Evolutionary conservation across 805 yeast species (phyloP).

Genomic region (Ogataea siamensis): DNA sequence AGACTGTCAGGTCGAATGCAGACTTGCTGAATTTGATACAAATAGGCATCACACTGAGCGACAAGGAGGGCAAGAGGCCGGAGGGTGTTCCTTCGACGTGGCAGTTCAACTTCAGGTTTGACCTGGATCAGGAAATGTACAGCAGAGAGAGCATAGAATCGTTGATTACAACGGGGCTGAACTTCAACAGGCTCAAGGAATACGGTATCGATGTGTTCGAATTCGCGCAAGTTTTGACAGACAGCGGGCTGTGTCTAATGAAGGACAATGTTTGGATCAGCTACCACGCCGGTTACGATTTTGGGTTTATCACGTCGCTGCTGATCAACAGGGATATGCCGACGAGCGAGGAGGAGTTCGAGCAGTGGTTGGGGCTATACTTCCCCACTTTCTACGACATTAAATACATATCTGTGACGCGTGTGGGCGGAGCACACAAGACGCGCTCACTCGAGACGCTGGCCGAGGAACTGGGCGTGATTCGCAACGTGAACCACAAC

Average conservation of each 20-base stretch:
- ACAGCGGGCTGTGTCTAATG: conserved; percentile 81
- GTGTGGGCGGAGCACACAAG: conserved; percentile 22
- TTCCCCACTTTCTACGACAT: conserved; percentile 86
- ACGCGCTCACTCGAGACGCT: conserved; percentile 52
- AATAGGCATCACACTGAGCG: conserved; percentile 75
- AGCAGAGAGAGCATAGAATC: conserved; percentile 81
- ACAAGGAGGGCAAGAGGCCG: conserved; percentile 66
- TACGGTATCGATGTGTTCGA: conserved; percentile 76
- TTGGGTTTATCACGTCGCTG: conserved; percentile 81
- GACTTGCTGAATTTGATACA: conserved; percentile 86
- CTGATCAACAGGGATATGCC: conserved; percentile 79
- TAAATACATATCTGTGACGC: conserved; percentile 46
- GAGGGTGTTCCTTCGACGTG: conserved; percentile 73
- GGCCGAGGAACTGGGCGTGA: conserved; percentile 70
- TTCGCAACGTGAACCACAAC: conserved; percentile 49
- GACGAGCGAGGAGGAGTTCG: conserved; percentile 71
- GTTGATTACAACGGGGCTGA: conserved; percentile 77
- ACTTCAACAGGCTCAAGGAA: conserved; percentile 68
- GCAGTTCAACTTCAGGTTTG: conserved; percentile 93
- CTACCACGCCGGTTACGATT: conserved; percentile 91
- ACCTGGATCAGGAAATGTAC: conserved; percentile 75
- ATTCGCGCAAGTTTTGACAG: conserved; percentile 81
- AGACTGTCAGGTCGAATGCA: conserved; percentile 87
- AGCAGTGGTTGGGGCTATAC: conserved; percentile 63
- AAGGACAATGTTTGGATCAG: conserved; percentile 79